Base-by-base conservation (phyloP, 1,284 basidiomycete genomes). In the Fistulina hepatica region DNA sequence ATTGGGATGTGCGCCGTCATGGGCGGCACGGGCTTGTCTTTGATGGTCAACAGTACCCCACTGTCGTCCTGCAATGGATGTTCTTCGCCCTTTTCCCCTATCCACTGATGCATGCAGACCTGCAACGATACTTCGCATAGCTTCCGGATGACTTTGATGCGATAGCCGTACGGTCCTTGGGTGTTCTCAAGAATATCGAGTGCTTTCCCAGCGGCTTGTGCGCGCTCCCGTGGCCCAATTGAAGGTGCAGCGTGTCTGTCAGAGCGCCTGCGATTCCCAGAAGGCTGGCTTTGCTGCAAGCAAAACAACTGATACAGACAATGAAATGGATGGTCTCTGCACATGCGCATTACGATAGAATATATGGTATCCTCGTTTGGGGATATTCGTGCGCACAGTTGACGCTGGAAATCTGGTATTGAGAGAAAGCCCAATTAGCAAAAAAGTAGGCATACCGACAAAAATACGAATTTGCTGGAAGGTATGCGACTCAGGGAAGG, bases 241-340 rank as follows among this genome's bases (percentile, higher is more conserved):
- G n/a, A n/a, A n/a, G n/a, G n/a, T n/a, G n/a, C n/a, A n/a, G n/a
- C n/a, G n/a, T n/a, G n/a, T n/a, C 6, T 16, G 30, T 54, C 54
- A n/a, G 70, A 70, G 42, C 62, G 59, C 41, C 67, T 54, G 39
- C 64, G 57, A 20, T 46, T 48, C 5, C 39, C 44, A 0, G 51
- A 39, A 4, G 48, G 22, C 8, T 49, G 39, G 6, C 24, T n/a
- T 20, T 20, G 2, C 21, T 32, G 36, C 42, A 84, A 53, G 44
- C 85, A 85, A 53, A 82, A 89, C 10, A 98, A 74, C 48, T 94
- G 89, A 57, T 93, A 95, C 5, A 97, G 61, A 46, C 78, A 82
- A 53, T 98, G 95, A 60, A 90, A 97, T 0, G 94, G 93, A 55
- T 98, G 95, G 38, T 97, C 89, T 35, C 60, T 59, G 49, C 83